Conservation (phyloP, 2,329 filamentous ascomycete species). For the Talaromyces albobiverticillius region DNA sequence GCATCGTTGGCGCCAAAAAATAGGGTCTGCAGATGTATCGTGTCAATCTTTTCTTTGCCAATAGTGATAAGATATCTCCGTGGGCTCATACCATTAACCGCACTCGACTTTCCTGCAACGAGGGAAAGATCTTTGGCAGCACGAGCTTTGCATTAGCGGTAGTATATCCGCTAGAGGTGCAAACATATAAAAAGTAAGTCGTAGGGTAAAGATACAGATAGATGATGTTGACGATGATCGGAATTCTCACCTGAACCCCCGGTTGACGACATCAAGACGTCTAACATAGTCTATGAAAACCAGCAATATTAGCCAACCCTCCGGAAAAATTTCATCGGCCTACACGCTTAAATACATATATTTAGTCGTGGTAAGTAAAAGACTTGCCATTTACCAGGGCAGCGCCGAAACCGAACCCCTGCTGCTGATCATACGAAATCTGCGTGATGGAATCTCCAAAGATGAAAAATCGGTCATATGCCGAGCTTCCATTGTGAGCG, state of each 20-base stretch:
- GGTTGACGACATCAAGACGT: conserved; percentile 80
- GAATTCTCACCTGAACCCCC: conserved; percentile 64
- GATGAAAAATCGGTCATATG: conserved; percentile 72
- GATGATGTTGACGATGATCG: conserved; percentile 10
- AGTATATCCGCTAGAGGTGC: conserved; percentile 66
- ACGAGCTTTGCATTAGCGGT: conserved; percentile 69
- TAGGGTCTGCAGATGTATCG: conserved; percentile 55
- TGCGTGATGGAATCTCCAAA: conserved; percentile 91
- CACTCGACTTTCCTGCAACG: conserved; percentile 53
- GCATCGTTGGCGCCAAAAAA: conserved; percentile 93
- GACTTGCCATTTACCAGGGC: conserved; percentile 66
- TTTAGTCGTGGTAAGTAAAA: neutral
- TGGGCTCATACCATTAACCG: conserved; percentile 40
- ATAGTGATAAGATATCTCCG: neutral
- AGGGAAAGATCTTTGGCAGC: conserved; percentile 68
- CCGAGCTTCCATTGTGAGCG: neutral
- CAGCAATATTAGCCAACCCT: conserved; percentile 13
- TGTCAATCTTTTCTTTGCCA: conserved; percentile 2
- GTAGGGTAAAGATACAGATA: neutral
- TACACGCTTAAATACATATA: conserved; percentile 3
- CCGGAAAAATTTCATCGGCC: no score
- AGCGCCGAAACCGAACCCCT: conserved; percentile 72
- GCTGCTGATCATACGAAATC: conserved; percentile 56
- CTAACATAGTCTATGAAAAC: conserved; percentile 64
- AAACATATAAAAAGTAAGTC: conserved; percentile 4